A percentile compares a stretch with the other conserved stretches of the same genome.
These are phyloP conservation scores for Phylloporus arenicola DNA, from an alignment of 768 basidiomycete genomes.

Conservation along the genomic window DNA sequence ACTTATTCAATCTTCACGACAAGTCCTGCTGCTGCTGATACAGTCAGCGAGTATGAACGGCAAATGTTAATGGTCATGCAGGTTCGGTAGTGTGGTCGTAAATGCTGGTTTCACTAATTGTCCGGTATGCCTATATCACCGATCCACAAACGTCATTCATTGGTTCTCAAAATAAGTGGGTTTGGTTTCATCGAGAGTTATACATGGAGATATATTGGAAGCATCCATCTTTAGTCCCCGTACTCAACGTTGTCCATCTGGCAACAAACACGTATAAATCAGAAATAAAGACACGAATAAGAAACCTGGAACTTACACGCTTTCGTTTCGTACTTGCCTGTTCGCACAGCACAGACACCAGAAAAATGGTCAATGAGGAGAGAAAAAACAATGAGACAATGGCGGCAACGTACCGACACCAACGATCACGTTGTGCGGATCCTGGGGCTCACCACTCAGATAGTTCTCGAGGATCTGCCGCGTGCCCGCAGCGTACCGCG, in stretches of 20 bases:
- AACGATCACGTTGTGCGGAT: slow-evolving; percentile 77
- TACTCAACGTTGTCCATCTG: slow-evolving; percentile 7
- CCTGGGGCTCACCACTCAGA: slow-evolving; percentile 58
- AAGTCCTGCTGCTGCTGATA: no score
- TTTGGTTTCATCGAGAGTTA: neutral
- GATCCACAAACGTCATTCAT: no score
- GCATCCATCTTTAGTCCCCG: neutral
- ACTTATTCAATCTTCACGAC: no score
- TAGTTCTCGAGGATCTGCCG: slow-evolving; percentile 70
- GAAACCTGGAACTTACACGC: slow-evolving; percentile 29
- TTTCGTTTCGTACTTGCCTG: slow-evolving; percentile 43
- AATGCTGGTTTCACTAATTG: no score
- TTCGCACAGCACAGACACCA: neutral
- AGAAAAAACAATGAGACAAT: neutral
- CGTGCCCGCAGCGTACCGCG: slow-evolving; percentile 71
- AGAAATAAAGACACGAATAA: neutral
- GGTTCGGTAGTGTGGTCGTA: no score
- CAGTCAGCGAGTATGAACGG: no score
- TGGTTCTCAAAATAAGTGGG: neutral
- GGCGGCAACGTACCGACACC: slow-evolving; percentile 38
- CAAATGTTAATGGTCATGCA: no score
- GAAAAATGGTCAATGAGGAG: neutral
- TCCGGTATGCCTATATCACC: no score
- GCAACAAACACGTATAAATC: neutral
- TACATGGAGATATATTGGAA: neutral